Evolutionary conservation across 257 asterid genomes (phyloP).

Genomic region (Nicotiana sylvestris): DNA sequence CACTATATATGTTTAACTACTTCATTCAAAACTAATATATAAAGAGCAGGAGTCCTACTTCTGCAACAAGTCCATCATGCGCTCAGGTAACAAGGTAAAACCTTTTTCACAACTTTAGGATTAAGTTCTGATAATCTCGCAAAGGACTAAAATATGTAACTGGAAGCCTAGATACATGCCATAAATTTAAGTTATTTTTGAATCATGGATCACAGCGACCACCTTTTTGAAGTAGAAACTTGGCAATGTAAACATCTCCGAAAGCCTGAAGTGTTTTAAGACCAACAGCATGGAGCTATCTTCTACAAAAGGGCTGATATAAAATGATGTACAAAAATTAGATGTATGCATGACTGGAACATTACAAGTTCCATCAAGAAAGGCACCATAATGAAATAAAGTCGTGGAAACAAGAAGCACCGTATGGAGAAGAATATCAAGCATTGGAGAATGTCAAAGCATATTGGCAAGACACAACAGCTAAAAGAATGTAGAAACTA

Average conservation of each 20-base stretch:
- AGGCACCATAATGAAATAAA: constrained; percentile 18
- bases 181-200: constrained; percentile 17
- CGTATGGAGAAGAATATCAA: neutral
- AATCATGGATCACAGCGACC: constrained; percentile 36
- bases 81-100: neutral
- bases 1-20: neutral
- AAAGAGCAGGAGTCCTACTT: neutral
- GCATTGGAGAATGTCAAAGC: constrained; percentile 1
- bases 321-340: constrained; percentile 38
- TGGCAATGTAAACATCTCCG: constrained; percentile 60
- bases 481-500: neutral
- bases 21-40: neutral
- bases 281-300: constrained; percentile 64
- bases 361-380: constrained; percentile 25
- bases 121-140: neutral
- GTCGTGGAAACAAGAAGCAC: constrained; percentile 5
- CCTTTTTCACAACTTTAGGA: neutral
- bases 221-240: constrained; percentile 52
- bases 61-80: neutral
- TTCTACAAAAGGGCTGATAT: constrained; percentile 51
- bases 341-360: constrained; percentile 29
- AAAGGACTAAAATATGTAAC: neutral
- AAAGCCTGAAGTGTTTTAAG: constrained; percentile 48
- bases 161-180: neutral
- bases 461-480: neutral